Percentiles rank a stretch among this genome's conserved stretches.
Evolutionary conservation across 2,329 filamentous ascomycete species (phyloP).

Genomic region (Aspergillus quadrilineatus): DNA sequence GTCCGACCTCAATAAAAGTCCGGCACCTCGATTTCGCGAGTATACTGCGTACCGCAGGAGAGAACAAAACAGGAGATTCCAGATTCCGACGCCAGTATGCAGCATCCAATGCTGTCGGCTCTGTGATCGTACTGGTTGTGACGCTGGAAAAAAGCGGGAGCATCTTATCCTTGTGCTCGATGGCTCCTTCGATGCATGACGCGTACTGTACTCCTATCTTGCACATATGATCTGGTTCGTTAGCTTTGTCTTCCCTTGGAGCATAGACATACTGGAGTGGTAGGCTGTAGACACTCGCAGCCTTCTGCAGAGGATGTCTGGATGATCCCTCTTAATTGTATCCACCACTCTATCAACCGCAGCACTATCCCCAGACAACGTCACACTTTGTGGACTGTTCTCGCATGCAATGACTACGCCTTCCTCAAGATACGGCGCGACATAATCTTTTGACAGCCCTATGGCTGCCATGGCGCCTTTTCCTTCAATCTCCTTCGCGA

Average conservation of each 20-base stretch:
- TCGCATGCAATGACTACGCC: constrained; percentile 1
- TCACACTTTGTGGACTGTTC: constrained; percentile 33
- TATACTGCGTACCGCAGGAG: constrained; percentile 11
- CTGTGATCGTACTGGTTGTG: not conserved
- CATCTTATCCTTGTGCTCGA: not conserved
- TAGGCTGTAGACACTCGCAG: constrained; percentile 44
- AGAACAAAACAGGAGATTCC: constrained; percentile 23
- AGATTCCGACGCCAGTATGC: constrained; percentile 19
- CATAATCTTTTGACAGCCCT: constrained; percentile 17
- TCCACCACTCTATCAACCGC: constrained; percentile 28
- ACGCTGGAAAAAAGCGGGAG: constrained; percentile 10
- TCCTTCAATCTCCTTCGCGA: constrained; percentile 2
- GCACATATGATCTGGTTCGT: constrained; percentile 8
- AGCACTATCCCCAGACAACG: constrained; percentile 45
- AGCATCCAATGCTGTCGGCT: not conserved
- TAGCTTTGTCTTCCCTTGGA: not conserved
- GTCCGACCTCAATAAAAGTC: constrained; percentile 30
- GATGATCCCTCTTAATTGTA: constrained; percentile 29
- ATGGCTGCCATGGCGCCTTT: constrained; percentile 27
- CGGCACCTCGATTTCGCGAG: constrained; percentile 13
- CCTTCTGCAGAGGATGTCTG: constrained; percentile 35
- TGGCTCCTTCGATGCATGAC: not conserved
- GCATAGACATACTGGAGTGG: constrained; percentile 32
- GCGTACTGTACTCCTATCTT: not conserved
- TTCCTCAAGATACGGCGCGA: constrained; percentile 14